Percentiles rank a stretch among this genome's conserved stretches.
Evolutionary conservation across 2,329 filamentous ascomycete genomes (phyloP).

Genomic region (Neofusicoccum ribis): DNA sequence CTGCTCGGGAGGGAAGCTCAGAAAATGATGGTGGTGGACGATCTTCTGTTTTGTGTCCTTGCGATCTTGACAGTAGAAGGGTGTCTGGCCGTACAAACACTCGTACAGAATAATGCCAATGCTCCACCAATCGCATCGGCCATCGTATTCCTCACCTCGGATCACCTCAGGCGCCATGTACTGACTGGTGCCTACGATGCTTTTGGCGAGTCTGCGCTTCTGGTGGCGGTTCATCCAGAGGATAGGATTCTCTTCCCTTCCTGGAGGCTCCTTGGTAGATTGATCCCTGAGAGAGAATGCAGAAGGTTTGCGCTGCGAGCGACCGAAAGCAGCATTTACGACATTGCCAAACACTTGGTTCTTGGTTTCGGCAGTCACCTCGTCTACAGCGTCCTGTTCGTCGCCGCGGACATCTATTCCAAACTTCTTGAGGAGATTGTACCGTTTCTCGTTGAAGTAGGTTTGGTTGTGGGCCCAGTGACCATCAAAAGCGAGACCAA

Average conservation of each 20-base stretch:
- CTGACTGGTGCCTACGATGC: constrained; percentile 91
- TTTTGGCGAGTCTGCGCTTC: constrained; percentile 73
- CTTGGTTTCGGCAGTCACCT: constrained; percentile 32
- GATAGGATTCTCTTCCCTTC: constrained; percentile 21
- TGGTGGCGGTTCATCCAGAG: constrained; percentile 47
- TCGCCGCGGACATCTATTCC: constrained; percentile 75
- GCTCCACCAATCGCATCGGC: constrained; percentile 95
- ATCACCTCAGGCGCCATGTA: constrained; percentile 98
- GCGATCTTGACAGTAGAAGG: constrained; percentile 80
- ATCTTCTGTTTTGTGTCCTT: constrained; percentile 86
- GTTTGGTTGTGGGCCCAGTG: constrained; percentile 90
- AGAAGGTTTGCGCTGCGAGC: neutral
- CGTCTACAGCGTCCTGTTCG: constrained; percentile 63
- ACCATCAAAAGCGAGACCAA: constrained; percentile 91
- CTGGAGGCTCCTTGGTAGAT: constrained; percentile 22
- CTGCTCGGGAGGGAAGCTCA: constrained; percentile 66
- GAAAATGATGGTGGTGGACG: constrained; percentile 67
- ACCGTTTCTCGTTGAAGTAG: constrained; percentile 82
- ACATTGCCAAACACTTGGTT: constrained; percentile 32
- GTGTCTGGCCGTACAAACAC: constrained; percentile 88
- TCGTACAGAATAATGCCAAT: constrained; percentile 93
- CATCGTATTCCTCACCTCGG: constrained; percentile 79
- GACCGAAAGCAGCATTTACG: constrained; percentile 34
- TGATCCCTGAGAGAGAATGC: neutral
- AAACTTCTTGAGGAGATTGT: constrained; percentile 74